A percentile compares a stretch with the other conserved stretches of the same genome.
phyloP scores from a whole-genome alignment of 345 rosid species.

The Physaria fendleri region DNA sequence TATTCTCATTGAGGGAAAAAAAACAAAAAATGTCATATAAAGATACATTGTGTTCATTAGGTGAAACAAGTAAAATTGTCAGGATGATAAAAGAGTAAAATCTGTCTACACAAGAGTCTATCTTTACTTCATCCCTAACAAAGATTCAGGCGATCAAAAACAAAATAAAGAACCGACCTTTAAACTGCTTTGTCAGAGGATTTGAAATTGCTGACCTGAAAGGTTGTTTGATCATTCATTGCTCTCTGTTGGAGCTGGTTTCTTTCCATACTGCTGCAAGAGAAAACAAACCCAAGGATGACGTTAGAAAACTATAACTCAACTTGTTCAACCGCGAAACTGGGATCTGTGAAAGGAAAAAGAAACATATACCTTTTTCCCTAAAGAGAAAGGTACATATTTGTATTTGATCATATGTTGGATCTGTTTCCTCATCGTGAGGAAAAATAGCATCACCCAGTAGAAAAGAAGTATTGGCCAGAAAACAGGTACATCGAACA shows the following conservation, averaged over 20 bases:
- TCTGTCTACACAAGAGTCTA: conserved; percentile 11
- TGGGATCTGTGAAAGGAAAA: background rate
- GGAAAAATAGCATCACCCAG: conserved; percentile 64
- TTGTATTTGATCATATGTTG: conserved; percentile 89
- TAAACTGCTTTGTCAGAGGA: background rate
- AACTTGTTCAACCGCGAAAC: background rate
- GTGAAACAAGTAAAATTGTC: conserved; percentile 14
- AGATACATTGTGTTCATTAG: conserved; percentile 9
- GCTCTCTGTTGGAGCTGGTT: conserved; percentile 45
- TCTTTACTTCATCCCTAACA: conserved; percentile 23
- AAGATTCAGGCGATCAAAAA: conserved; percentile 17
- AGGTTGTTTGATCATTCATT: conserved; percentile 23
- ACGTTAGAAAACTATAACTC: conserved; percentile 3
- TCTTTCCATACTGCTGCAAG: conserved; percentile 57
- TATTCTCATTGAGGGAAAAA: background rate
- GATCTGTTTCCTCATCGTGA: conserved; percentile 91
- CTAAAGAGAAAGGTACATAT: conserved; percentile 87
- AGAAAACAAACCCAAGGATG: conserved; percentile 4
- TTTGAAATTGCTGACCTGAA: too few relatives aligned
- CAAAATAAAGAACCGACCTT: conserved; percentile 18
- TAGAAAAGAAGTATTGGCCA: conserved; percentile 98
- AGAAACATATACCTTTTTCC: conserved; percentile 63
- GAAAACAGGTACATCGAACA: conserved; percentile 86
- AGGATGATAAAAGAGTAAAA: conserved; percentile 9
- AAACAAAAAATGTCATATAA: background rate